A percentile compares a stretch with the other conserved stretches of the same genome.
phyloP scores from a whole-genome alignment of 495 filamentous ascomycete genomes.

The Hypoxylon rickii region DNA sequence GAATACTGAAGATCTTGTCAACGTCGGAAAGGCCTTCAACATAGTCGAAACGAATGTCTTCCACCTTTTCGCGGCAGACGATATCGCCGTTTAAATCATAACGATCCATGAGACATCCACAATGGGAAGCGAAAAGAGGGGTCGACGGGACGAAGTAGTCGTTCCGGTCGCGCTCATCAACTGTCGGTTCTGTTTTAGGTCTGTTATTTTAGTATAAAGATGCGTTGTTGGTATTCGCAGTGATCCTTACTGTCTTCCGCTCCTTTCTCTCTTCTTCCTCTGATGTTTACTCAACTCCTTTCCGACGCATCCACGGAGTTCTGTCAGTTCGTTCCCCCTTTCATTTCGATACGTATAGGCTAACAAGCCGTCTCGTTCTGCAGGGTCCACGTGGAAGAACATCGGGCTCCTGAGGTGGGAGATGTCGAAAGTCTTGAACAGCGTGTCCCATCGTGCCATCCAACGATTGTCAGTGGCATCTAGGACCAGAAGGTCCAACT shows the following conservation, averaged over 20 bases:
- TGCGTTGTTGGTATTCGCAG: neutral
- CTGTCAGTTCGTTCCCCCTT: conserved; percentile 55
- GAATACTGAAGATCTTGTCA: conserved; percentile 58
- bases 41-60: conserved; percentile 56
- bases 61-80: conserved; percentile 54
- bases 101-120: conserved; percentile 54
- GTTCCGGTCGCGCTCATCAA: conserved; percentile 68
- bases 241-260: conserved; percentile 32
- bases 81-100: conserved; percentile 54
- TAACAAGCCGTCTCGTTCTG: conserved; percentile 65
- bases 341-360: conserved; percentile 60
- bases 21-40: conserved; percentile 30
- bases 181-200: conserved; percentile 40
- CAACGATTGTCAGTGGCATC: conserved; percentile 57
- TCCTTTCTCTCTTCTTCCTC: conserved; percentile 58
- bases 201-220: conserved; percentile 37
- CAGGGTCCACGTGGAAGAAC: conserved; percentile 70
- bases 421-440: conserved; percentile 62
- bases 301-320: conserved; percentile 64
- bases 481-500: conserved; percentile 52
- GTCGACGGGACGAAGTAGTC: conserved; percentile 67
- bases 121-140: conserved; percentile 61
- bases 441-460: conserved; percentile 61
- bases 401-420: conserved; percentile 66
- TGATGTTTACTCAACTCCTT: conserved; percentile 68